phyloP scores from a whole-genome alignment of 352 stramenopile genomes.

The Pythium rishiriense region DNA sequence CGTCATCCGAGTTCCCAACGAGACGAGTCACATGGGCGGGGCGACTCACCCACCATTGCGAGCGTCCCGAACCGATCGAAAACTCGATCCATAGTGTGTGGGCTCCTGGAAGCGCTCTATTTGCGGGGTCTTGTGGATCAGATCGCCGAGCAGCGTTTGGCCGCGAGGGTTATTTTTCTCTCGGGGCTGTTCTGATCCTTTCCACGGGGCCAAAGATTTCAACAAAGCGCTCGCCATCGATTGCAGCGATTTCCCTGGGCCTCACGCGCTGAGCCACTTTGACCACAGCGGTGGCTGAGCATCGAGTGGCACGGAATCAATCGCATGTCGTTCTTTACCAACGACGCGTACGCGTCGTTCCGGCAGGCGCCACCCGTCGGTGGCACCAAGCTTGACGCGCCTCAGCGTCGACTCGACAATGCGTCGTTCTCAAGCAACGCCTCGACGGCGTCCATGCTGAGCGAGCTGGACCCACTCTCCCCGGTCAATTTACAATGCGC shows the following conservation, averaged over 20 bases:
- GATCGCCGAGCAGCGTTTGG: neutral
- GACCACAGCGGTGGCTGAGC: neutral
- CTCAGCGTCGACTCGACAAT: constrained; percentile 23
- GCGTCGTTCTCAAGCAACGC: constrained; percentile 34
- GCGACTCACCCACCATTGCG: too few relatives aligned
- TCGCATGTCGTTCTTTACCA: constrained; percentile 48
- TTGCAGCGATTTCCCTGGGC: neutral
- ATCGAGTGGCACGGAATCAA: too few relatives aligned
- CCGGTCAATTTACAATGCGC: constrained; percentile 45
- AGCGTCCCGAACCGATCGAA: too few relatives aligned
- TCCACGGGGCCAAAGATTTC: neutral
- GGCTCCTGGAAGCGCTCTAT: neutral
- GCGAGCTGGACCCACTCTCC: constrained; percentile 56
- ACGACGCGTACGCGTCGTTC: constrained; percentile 38
- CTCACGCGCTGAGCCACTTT: neutral
- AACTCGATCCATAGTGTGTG: too few relatives aligned
- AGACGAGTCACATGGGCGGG: too few relatives aligned
- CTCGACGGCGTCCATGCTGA: constrained; percentile 36
- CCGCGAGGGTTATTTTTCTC: neutral
- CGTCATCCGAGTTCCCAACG: too few relatives aligned
- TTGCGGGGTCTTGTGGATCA: neutral
- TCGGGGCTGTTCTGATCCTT: neutral
- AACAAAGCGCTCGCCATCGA: neutral
- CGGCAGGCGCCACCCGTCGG: constrained; percentile 19
- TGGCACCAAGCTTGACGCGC: neutral